phyloP scores from a whole-genome alignment of 2,329 filamentous ascomycete species.

The Aspergillus pseudotamarii region DNA sequence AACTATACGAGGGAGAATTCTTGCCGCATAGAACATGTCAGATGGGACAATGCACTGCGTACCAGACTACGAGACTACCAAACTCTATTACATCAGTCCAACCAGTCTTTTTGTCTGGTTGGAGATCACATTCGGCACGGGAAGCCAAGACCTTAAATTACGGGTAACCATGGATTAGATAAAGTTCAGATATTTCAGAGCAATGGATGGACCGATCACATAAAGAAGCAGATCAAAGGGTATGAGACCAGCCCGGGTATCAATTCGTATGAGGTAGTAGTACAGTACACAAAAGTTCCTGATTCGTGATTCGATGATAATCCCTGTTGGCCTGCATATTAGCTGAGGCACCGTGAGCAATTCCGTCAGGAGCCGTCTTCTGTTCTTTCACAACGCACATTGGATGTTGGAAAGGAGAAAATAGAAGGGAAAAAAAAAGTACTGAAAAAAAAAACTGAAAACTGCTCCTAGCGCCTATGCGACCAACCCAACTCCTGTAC shows the following conservation, averaged over 20 bases:
- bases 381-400: neutral
- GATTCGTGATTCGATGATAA: slow-evolving; percentile 6
- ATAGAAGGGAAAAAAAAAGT: neutral
- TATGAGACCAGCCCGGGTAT: slow-evolving; percentile 23
- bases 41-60: too few relatives aligned
- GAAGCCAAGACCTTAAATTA: neutral
- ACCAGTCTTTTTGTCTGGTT: neutral
- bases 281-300: slow-evolving; percentile 11
- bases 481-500: slow-evolving; percentile 12
- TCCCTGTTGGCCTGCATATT: slow-evolving; percentile 6
- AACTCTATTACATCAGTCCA: neutral
- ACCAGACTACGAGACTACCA: too few relatives aligned
- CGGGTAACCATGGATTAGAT: neutral
- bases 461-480: slow-evolving; percentile 11
- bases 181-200: neutral
- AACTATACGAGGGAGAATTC: too few relatives aligned
- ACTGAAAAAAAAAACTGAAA: neutral
- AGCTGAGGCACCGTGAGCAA: neutral
- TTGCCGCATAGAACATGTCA: too few relatives aligned
- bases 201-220: slow-evolving; percentile 1
- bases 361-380: neutral
- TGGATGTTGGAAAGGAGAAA: neutral
- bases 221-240: slow-evolving; percentile 1
- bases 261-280: slow-evolving; percentile 21
- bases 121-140: neutral